Evolutionary conservation across 2,329 filamentous ascomycete genomes (phyloP).

Genomic region (Rhynchosporium graminicola): DNA sequence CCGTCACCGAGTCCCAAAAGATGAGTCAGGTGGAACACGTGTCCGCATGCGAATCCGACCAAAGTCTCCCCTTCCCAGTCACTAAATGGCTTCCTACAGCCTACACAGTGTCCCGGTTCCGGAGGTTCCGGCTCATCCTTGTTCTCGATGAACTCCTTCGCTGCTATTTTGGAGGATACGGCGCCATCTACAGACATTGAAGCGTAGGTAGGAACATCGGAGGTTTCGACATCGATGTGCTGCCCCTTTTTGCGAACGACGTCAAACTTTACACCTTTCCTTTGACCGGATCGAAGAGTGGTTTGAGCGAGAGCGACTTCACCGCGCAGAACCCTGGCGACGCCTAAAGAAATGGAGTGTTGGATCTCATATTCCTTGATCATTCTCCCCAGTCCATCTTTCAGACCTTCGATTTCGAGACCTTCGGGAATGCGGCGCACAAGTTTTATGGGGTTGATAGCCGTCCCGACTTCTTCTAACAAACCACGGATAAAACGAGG

Average conservation of each 20-base stretch:
- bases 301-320: constrained; percentile 87
- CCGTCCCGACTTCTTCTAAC: constrained; percentile 89
- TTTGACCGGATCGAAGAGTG: constrained; percentile 74
- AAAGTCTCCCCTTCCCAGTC: constrained; percentile 70
- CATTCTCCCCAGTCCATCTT: constrained; percentile 85
- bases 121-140: constrained; percentile 28
- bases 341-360: constrained; percentile 86
- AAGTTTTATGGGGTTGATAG: constrained; percentile 88
- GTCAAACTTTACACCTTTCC: constrained; percentile 87
- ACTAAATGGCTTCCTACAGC: constrained; percentile 57
- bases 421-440: constrained; percentile 90
- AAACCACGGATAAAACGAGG: constrained; percentile 90
- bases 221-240: constrained; percentile 48
- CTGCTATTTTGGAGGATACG: constrained; percentile 22
- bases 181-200: constrained; percentile 9
- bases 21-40: constrained; percentile 78
- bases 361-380: constrained; percentile 96
- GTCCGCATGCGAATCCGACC: constrained; percentile 78
- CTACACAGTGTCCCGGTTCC: constrained; percentile 59
- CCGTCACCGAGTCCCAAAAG: constrained; percentile 52
- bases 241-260: constrained; percentile 53
- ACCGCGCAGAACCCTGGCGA: constrained; percentile 80
- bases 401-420: constrained; percentile 85
- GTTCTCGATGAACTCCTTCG: constrained; percentile 21
- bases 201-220: constrained; percentile 42